Evolutionary conservation across 441 rosid genomes (phyloP).

Genomic region (Pelargonium australe): DNA sequence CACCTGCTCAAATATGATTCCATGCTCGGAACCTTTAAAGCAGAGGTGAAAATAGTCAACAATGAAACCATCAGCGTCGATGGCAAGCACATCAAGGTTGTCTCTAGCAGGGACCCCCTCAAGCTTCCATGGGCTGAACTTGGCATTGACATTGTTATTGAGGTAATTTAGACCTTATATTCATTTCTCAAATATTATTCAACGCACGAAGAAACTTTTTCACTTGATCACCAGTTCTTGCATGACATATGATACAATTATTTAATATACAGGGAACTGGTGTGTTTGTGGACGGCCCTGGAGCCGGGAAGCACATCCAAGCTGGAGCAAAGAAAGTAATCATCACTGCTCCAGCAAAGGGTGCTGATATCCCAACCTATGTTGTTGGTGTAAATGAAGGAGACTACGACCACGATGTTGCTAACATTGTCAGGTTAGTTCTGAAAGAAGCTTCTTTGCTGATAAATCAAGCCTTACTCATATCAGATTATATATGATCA

Average conservation of each 20-base stretch:
- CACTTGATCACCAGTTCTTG: neutral
- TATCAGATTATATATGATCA: too few relatives aligned
- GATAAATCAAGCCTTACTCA: neutral
- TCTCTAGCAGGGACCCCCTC: conserved; percentile 87
- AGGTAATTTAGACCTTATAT: conserved; percentile 34
- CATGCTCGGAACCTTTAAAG: conserved; percentile 86
- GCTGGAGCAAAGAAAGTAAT: conserved; percentile 91
- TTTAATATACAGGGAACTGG: conserved; percentile 59
- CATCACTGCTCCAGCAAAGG: conserved; percentile 97
- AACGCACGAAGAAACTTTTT: neutral
- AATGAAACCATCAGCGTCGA: conserved; percentile 70
- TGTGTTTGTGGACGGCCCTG: conserved; percentile 88
- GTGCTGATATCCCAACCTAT: conserved; percentile 93
- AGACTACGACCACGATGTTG: conserved; percentile 66
- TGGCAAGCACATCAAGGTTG: conserved; percentile 79
- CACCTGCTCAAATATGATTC: conserved; percentile 96
- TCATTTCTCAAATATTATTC: neutral
- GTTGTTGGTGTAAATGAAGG: conserved; percentile 87
- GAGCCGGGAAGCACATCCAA: conserved; percentile 94
- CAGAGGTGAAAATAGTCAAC: conserved; percentile 78
- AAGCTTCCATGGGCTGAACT: conserved; percentile 96
- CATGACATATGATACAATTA: too few relatives aligned
- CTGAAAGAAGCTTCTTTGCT: neutral
- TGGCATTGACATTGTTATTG: conserved; percentile 93
- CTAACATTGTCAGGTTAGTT: conserved; percentile 74